Conservation (phyloP, 1,284 basidiomycete genomes). For the Cryptococcus depauperatus region DNA sequence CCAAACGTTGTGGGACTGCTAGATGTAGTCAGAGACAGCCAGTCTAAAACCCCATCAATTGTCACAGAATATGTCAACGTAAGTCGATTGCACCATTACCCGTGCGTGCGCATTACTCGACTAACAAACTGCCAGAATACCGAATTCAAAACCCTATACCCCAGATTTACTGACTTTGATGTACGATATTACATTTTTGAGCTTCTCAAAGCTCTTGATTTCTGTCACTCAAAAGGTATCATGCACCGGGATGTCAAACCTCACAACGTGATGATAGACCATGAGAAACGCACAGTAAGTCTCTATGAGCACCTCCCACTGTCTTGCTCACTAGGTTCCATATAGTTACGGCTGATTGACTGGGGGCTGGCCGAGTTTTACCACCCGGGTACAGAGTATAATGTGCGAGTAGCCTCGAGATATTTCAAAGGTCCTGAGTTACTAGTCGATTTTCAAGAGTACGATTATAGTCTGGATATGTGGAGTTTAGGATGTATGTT, state of each 20-base stretch:
- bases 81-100: slow-evolving; percentile 10
- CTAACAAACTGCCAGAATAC: slow-evolving; percentile 53
- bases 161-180: slow-evolving; percentile 88
- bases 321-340: not conserved
- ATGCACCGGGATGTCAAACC: slow-evolving; percentile 99
- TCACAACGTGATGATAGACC: slow-evolving; percentile 99
- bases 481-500: slow-evolving; percentile 99
- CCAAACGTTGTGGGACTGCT: slow-evolving; percentile 78
- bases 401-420: slow-evolving; percentile 91
- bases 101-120: not conserved
- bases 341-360: slow-evolving; percentile 88
- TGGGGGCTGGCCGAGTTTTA: slow-evolving; percentile 99
- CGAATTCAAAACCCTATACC: slow-evolving; percentile 96
- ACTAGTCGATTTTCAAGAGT: slow-evolving; percentile 96
- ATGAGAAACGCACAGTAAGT: slow-evolving; percentile 81
- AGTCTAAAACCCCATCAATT: slow-evolving; percentile 92
- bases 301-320: too few species aligned
- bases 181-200: slow-evolving; percentile 96
- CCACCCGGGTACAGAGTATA: slow-evolving; percentile 95
- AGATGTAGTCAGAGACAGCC: slow-evolving; percentile 84
- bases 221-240: slow-evolving; percentile 95
- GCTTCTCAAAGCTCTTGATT: slow-evolving; percentile 94
- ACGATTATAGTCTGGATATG: slow-evolving; percentile 94
- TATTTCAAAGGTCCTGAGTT: slow-evolving; percentile 99
- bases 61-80: slow-evolving; percentile 94